Percentiles rank a stretch among this genome's conserved stretches.
phyloP scores from a whole-genome alignment of 306 rosid genomes.

The Styphnolobium japonicum region DNA sequence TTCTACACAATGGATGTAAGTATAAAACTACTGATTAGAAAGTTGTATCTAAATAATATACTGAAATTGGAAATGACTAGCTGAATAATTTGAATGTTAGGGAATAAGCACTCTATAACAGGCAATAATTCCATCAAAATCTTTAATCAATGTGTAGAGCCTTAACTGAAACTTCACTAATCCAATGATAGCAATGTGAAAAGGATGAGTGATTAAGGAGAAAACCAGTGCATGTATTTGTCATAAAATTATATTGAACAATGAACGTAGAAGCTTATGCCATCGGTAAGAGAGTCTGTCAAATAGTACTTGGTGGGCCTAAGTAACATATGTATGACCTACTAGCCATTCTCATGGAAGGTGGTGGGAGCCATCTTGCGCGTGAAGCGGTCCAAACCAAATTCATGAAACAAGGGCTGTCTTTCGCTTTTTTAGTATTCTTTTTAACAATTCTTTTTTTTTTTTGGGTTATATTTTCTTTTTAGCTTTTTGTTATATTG shows the following conservation, averaged over 20 bases:
- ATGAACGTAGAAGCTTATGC: conserved; percentile 6
- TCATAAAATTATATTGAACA: neutral
- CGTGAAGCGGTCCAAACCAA: conserved; percentile 39
- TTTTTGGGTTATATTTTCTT: neutral
- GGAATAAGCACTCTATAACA: neutral
- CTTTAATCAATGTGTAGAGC: neutral
- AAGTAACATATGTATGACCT: conserved; percentile 17
- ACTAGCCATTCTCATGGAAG: conserved; percentile 16
- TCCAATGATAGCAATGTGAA: neutral
- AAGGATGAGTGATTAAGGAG: neutral
- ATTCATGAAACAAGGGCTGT: conserved; percentile 22
- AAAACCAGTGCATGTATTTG: neutral
- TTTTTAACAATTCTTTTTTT: neutral
- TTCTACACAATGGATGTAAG: neutral
- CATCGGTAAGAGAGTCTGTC: conserved; percentile 38
- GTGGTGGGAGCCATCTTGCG: conserved; percentile 42
- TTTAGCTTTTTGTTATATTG: neutral
- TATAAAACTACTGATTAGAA: neutral
- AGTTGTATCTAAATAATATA: neutral
- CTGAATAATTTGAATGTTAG: neutral
- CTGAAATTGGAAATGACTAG: neutral
- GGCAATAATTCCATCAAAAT: conserved; percentile 4
- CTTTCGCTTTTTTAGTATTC: neutral
- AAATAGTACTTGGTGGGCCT: conserved; percentile 11
- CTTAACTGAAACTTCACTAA: neutral